A percentile compares a stretch with the other conserved stretches of the same genome.
Evolutionary conservation across 371 early-diverging fungal genomes (phyloP).

Genomic region (Syncephalis plumigaleata): DNA sequence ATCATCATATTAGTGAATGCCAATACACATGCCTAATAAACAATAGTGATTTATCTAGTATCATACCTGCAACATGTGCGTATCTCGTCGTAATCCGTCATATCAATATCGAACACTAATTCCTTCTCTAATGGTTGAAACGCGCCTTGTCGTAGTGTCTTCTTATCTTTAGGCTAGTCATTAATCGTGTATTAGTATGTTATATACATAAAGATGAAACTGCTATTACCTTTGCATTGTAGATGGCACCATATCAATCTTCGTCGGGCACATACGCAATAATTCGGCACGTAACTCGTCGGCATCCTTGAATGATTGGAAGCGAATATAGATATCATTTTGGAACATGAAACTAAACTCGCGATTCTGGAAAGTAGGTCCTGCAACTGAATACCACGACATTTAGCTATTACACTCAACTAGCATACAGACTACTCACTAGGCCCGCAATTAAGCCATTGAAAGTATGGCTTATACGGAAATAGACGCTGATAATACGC

Average conservation of each 20-base stretch:
- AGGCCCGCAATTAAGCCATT: slow-evolving; percentile 70
- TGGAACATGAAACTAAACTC: slow-evolving; percentile 88
- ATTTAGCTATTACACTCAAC: background rate
- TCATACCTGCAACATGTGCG: slow-evolving; percentile 80
- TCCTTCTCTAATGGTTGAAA: slow-evolving; percentile 77
- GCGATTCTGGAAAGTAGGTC: slow-evolving; percentile 54
- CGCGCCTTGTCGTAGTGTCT: slow-evolving; percentile 42
- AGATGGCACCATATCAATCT: slow-evolving; percentile 98
- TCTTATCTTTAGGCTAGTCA: slow-evolving; percentile 61
- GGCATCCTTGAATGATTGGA: slow-evolving; percentile 55
- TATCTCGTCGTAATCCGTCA: slow-evolving; percentile 98
- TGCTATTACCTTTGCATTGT: slow-evolving; percentile 40
- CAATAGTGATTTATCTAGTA: slow-evolving; percentile 1
- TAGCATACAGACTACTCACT: slow-evolving; percentile 16
- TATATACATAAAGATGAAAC: background rate
- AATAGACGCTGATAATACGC: slow-evolving; percentile 72
- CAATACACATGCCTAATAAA: background rate
- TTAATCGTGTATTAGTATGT: slow-evolving; percentile 6
- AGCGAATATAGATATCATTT: slow-evolving; percentile 72
- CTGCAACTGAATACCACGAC: slow-evolving; percentile 12
- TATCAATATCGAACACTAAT: slow-evolving; percentile 99
- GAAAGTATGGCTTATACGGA: slow-evolving; percentile 56
- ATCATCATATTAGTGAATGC: no score
- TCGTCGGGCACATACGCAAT: slow-evolving; percentile 51
- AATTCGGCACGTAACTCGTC: slow-evolving; percentile 69